Evolutionary conservation across 2,329 filamentous ascomycete species (phyloP), one percentile per base, ranked within the genome.

Genomic region (Sclerotinia trifoliorum): DNA sequence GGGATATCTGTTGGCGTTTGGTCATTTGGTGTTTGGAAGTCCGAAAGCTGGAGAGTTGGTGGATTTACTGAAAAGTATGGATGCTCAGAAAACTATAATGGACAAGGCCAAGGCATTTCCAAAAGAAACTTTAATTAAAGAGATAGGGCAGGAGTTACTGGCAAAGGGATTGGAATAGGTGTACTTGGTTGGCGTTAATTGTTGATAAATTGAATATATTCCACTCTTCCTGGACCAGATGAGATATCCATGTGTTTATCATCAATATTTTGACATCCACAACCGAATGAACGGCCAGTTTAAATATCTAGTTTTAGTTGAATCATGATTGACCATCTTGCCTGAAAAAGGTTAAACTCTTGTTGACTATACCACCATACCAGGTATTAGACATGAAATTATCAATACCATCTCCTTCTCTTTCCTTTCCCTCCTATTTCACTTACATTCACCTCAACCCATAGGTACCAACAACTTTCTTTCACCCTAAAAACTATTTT

Each of bases 61-160:
- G 15, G 93, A 96, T 77, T 79, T 97, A n/a, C 84, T 93, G 72
- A 85, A 86, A 67, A 89, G 88, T 0, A 85, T 97, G 83, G 93
- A 94, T 77, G 91, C 93, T 0, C 82, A 84, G 44, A 86, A 85
- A 3, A 88, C 86, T 0, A 82, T 96, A 1, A 68, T 83, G 48
- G 80, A 76, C 1, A 92, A 90, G 79, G 83, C 83, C 69, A 81
- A 82, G 66, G 74, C 77, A 1, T 89, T 91, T 71, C 82, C 84
- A 1, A 80, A 83, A 17, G 84, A 90, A 77, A 80, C 81, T 64
- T 78, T 93, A 56, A 76, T 93, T 21, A 78, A 80, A 57, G 82
- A 84, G 71, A 78, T 85, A 65, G 80, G 80, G 0, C 75, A 78
- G 42, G 80, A 81, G 67, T 74, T 84, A 56, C 75, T 84, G 62